Conservation (phyloP, 495 filamentous ascomycete species). For the Penicillium psychrofluorescens region DNA sequence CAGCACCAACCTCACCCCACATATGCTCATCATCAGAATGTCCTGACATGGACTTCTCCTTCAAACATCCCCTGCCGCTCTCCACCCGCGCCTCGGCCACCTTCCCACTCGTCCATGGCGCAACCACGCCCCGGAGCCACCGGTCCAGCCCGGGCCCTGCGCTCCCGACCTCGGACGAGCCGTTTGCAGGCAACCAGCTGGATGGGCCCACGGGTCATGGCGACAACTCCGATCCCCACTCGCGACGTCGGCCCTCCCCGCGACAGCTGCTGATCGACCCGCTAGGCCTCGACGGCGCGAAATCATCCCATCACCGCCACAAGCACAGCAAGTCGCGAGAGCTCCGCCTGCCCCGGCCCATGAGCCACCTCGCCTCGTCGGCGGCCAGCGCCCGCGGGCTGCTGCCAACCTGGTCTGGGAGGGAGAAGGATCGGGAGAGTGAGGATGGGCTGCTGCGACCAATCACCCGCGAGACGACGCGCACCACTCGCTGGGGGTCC, state of each 20-base stretch:
- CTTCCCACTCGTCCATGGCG: conserved; percentile 23
- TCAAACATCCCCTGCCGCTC: conserved; percentile 1
- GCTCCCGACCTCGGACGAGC: conserved; percentile 4
- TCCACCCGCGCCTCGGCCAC: not conserved
- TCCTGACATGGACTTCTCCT: conserved; percentile 17
- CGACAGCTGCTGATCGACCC: conserved; percentile 2
- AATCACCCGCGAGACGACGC: conserved; percentile 23
- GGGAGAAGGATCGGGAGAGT: conserved; percentile 28
- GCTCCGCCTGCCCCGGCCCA: conserved; percentile 25
- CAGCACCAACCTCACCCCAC: not conserved
- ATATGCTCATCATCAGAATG: no score
- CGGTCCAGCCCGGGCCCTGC: no score
- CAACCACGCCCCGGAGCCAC: conserved; percentile 8
- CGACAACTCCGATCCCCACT: not conserved
- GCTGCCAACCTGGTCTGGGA: conserved; percentile 27
- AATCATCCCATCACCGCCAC: conserved; percentile 16
- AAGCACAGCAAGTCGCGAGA: conserved; percentile 34
- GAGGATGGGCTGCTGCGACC: conserved; percentile 29
- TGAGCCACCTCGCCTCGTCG: conserved; percentile 31
- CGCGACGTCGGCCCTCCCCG: not conserved
- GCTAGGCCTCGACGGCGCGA: conserved; percentile 15
- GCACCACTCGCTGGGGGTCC: conserved; percentile 25
- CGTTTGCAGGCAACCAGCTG: conserved; percentile 6
- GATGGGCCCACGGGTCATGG: no score
- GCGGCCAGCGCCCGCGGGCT: conserved; percentile 22